Evolutionary conservation across 345 rosid species (phyloP).

Genomic region (Cardamine chenopodiifolia): DNA sequence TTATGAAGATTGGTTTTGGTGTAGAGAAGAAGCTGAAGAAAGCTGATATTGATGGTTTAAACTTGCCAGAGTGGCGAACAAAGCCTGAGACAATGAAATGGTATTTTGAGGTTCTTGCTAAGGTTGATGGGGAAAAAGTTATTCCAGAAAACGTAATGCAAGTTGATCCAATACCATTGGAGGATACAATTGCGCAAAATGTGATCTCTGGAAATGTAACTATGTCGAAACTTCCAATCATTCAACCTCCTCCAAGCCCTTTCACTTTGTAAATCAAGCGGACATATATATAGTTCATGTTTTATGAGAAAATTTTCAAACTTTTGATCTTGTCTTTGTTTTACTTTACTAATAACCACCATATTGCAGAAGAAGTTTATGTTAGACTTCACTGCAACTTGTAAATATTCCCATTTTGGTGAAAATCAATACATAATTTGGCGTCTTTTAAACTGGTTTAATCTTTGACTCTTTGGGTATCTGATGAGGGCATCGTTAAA

Average conservation of each 20-base stretch:
- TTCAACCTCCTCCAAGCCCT: constrained; percentile 64
- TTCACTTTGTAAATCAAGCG: constrained; percentile 57
- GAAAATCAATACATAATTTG: neutral
- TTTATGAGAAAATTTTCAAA: constrained; percentile 1
- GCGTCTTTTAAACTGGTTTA: neutral
- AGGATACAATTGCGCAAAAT: constrained; percentile 63
- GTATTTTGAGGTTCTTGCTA: constrained; percentile 92
- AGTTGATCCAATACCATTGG: constrained; percentile 62
- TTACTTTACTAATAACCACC: neutral
- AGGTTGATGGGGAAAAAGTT: constrained; percentile 77
- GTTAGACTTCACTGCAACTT: constrained; percentile 17
- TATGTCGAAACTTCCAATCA: constrained; percentile 56
- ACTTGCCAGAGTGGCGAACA: constrained; percentile 75
- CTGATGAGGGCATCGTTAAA: neutral
- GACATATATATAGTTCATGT: neutral
- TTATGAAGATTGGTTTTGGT: constrained; percentile 79
- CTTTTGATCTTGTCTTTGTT: neutral
- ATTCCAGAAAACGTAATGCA: constrained; percentile 70
- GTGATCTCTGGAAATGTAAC: constrained; percentile 58
- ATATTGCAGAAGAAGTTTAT: constrained; percentile 5
- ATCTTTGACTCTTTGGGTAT: neutral
- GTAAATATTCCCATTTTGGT: constrained; percentile 22
- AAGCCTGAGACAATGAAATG: constrained; percentile 69
- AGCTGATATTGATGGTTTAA: constrained; percentile 48
- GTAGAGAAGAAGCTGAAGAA: constrained; percentile 78